Evolutionary conservation across 176 grass and related monocot genomes (phyloP).

Genomic region (Coix lacrymajobi): DNA sequence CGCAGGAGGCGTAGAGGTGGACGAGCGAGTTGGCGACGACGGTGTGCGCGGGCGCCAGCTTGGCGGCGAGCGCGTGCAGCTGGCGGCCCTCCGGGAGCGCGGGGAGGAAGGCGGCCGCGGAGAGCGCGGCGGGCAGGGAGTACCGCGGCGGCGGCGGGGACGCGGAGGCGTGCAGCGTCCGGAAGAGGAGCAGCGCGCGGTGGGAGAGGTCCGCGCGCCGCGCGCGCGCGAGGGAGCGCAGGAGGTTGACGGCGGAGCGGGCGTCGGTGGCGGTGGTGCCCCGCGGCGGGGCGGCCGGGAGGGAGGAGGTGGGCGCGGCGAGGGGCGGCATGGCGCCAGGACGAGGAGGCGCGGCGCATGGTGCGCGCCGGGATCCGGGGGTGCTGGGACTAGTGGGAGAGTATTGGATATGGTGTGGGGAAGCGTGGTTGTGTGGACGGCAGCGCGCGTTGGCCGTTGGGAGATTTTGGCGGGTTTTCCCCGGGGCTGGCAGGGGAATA

Average conservation of each 20-base stretch:
- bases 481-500: neutral
- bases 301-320: neutral
- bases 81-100: slow-evolving; percentile 64
- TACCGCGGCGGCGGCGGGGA: slow-evolving; percentile 23
- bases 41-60: slow-evolving; percentile 51
- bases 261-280: neutral
- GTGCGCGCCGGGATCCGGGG: neutral
- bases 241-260: slow-evolving; percentile 45
- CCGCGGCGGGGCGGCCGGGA: neutral
- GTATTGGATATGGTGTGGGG: neutral
- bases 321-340: neutral
- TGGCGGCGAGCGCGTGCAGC: slow-evolving; percentile 70
- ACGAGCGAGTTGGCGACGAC: slow-evolving; percentile 80
- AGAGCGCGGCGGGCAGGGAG: slow-evolving; percentile 61
- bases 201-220: slow-evolving; percentile 47
- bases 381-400: too few relatives aligned
- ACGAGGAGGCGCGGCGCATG: neutral
- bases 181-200: slow-evolving; percentile 56
- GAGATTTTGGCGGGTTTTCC: neutral
- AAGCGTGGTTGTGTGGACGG: neutral
- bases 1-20: slow-evolving; percentile 85
- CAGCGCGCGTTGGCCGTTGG: neutral
- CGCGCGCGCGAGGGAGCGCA: slow-evolving; percentile 66
- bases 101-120: slow-evolving; percentile 67
- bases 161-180: slow-evolving; percentile 32